These are phyloP conservation scores for Aspergillus novoparasiticus DNA, from an alignment of 2,329 filamentous ascomycete species.

Conservation along the genomic window DNA sequence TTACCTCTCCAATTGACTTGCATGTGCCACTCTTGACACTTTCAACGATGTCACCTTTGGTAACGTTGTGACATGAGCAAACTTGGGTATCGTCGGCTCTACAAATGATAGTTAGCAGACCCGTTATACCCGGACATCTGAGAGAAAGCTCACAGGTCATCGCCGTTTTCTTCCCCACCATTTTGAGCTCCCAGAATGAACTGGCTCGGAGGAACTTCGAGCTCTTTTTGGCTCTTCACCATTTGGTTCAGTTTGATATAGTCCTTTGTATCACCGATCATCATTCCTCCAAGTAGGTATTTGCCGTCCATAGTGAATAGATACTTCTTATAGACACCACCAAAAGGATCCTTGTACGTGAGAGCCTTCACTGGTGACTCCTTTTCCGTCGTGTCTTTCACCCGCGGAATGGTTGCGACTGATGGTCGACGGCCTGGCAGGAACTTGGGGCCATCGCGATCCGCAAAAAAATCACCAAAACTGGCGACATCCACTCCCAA, in stretches of 20 bases:
- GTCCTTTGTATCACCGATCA: conserved; percentile 90
- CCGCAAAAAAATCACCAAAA: conserved; percentile 92
- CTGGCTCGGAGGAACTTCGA: conserved; percentile 77
- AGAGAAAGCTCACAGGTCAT: conserved; percentile 63
- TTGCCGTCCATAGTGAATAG: conserved; percentile 88
- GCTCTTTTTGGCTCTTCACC: conserved; percentile 78
- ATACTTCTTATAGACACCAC: conserved; percentile 90
- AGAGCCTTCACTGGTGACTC: conserved; percentile 73
- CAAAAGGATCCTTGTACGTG: conserved; percentile 86
- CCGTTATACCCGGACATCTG: not conserved
- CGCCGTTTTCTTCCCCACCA: conserved; percentile 71
- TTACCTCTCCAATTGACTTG: conserved; percentile 79
- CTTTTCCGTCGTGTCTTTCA: conserved; percentile 41
- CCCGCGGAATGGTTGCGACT: conserved; percentile 44
- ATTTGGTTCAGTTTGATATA: conserved; percentile 87
- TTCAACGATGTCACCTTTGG: conserved; percentile 76
- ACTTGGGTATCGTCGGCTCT: conserved; percentile 81
- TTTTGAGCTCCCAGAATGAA: conserved; percentile 80
- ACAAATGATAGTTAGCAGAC: not conserved
- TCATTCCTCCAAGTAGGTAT: conserved; percentile 91
- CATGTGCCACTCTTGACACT: conserved; percentile 76
- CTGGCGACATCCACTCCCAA: conserved; percentile 89
- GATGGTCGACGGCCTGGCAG: conserved; percentile 61
- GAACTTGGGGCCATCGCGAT: conserved; percentile 76
- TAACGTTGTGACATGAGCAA: conserved; percentile 91